Base-by-base conservation (phyloP, 148 eudicot species). In the Tetragonia tetragonoides region DNA sequence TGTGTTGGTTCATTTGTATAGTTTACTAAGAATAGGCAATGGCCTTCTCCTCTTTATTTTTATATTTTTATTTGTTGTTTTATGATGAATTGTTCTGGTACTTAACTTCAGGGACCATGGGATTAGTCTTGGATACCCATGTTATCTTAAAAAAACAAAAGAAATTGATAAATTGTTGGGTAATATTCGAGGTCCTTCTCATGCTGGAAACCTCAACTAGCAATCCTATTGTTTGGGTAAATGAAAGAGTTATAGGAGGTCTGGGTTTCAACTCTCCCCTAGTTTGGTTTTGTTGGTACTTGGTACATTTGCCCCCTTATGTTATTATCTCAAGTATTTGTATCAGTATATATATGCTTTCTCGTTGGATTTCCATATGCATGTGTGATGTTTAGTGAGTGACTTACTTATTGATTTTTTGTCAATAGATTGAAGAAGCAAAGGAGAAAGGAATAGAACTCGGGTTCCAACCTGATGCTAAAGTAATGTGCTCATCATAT, bases 401-500 rank as follows among this genome's bases (percentile, higher is more conserved):
- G n/a, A n/a, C n/a, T n/a, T n/a, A n/a, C n/a, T n/a, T n/a, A n/a
- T n/a, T n/a, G n/a, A n/a, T n/a, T n/a, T n/a, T n/a, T n/a, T n/a
- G n/a, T n/a, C n/a, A n/a, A n/a, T n/a, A n/a, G 99, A 79, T 87
- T 79, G 97, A 95, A 84, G 93, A 91, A 75, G 93, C 97, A 64
- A 93, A 85, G 85, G 90, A 83, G 62, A 87, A 81, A 75, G 99
- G 99, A 66, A 64, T 95, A 46, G 99, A 95, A 72, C 69, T 86
- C 38, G 97, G 83, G 82, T 91, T 95, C 84, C 89, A 83, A 49
- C 90, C 99, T 16, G 99, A 93, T 82, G 88, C 83, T 7, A 95
- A 95, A 82, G 99, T 95, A 90, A 85, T 46, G 42, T 56, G 16
- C 66, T 57, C 12, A 39, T 17, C 37, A 16, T 3, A 47, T 49